Conservation (phyloP, 2,329 filamentous ascomycete species). For the Colletotrichum sublineola region DNA sequence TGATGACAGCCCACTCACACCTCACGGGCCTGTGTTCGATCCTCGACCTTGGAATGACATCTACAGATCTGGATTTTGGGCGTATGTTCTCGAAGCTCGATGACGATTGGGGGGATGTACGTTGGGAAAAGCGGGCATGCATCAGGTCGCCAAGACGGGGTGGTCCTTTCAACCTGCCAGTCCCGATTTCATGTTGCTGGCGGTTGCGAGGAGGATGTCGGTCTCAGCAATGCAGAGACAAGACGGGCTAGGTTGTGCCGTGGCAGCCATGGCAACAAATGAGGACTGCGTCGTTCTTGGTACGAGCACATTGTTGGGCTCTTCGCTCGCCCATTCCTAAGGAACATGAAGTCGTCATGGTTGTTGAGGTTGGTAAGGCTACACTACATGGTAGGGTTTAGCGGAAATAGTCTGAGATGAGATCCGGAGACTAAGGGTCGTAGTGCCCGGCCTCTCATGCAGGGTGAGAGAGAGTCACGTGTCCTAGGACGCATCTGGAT, state of each 20-base stretch:
- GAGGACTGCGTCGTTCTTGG: neutral
- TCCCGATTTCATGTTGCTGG: neutral
- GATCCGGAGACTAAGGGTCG: slow-evolving; percentile 2
- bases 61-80: slow-evolving; percentile 16
- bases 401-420: slow-evolving; percentile 3
- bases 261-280: neutral
- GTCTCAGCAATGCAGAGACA: neutral
- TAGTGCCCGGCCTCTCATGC: slow-evolving; percentile 5
- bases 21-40: slow-evolving; percentile 25
- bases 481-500: neutral
- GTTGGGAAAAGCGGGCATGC: neutral
- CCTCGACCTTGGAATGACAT: slow-evolving; percentile 12
- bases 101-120: slow-evolving; percentile 12
- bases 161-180: neutral
- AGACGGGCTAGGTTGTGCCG: neutral
- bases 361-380: neutral
- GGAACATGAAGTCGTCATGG: neutral
- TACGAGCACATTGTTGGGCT: neutral
- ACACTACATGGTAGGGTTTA: neutral
- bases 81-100: neutral
- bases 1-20: slow-evolving; percentile 29
- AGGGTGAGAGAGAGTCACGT: slow-evolving; percentile 19
- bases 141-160: slow-evolving; percentile 17
- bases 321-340: neutral
- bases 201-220: neutral